A percentile compares a stretch with the other conserved stretches of the same genome.
Conservation (phyloP, 495 filamentous ascomycete genomes). For the Evernia prunastri region DNA sequence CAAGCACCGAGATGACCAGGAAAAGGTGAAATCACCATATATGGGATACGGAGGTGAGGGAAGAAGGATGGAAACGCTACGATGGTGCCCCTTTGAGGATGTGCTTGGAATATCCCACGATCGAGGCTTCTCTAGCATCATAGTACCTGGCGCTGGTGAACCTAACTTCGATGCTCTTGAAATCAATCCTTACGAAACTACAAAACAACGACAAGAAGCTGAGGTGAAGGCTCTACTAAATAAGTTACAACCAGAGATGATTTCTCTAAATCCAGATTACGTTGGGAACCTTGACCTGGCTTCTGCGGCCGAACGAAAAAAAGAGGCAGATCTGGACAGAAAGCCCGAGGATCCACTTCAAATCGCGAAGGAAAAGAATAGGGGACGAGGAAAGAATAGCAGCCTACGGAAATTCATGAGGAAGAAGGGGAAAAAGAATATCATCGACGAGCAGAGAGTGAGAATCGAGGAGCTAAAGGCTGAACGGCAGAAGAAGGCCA, state of each 20-base stretch:
- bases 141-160: slow-evolving; percentile 90
- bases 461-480: slow-evolving; percentile 62
- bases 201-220: slow-evolving; percentile 85
- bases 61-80: slow-evolving; percentile 67
- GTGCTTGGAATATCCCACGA: slow-evolving; percentile 78
- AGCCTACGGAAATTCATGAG: slow-evolving; percentile 76
- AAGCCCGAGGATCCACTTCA: slow-evolving; percentile 53
- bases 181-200: slow-evolving; percentile 92
- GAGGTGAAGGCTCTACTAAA: slow-evolving; percentile 84
- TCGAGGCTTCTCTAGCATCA: slow-evolving; percentile 77
- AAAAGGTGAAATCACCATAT: slow-evolving; percentile 82
- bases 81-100: slow-evolving; percentile 95
- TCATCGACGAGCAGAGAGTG: slow-evolving; percentile 81
- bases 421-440: slow-evolving; percentile 83
- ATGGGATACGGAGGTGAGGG: slow-evolving; percentile 90
- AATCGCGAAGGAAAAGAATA: slow-evolving; percentile 63
- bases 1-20: slow-evolving; percentile 59
- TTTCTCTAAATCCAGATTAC: slow-evolving; percentile 83
- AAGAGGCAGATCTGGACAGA: slow-evolving; percentile 67
- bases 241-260: slow-evolving; percentile 97
- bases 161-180: slow-evolving; percentile 94
- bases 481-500: slow-evolving; percentile 53
- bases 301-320: slow-evolving; percentile 62
- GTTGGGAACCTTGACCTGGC: slow-evolving; percentile 78
- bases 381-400: slow-evolving; percentile 86